A percentile compares a stretch with the other conserved stretches of the same genome.
phyloP scores from a whole-genome alignment of 1,139 yeast genomes.

The Blastobotrys proliferans region DNA sequence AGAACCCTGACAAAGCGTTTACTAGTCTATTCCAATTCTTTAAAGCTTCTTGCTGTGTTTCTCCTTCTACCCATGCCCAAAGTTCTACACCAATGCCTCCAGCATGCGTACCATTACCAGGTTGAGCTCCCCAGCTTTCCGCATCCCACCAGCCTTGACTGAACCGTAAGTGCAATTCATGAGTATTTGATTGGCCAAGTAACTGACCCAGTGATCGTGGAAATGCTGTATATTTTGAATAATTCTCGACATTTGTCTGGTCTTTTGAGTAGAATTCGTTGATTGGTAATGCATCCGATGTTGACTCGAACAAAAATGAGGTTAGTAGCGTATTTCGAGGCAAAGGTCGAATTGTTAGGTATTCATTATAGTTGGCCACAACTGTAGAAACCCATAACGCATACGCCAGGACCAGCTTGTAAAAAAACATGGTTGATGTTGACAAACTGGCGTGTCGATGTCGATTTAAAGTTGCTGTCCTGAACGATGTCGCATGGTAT shows the following conservation, averaged over 20 bases:
- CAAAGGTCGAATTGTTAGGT: conserved; percentile 59
- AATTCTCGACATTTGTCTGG: conserved; percentile 22
- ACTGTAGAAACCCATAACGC: background rate
- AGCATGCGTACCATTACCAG: conserved; percentile 61
- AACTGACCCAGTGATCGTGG: conserved; percentile 83
- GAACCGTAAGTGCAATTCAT: conserved; percentile 78
- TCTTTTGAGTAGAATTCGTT: conserved; percentile 28
- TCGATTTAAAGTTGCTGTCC: too few relatives aligned
- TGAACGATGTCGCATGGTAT: too few relatives aligned
- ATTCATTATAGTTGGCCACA: conserved; percentile 46
- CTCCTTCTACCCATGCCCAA: conserved; percentile 81
- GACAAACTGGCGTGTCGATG: too few relatives aligned
- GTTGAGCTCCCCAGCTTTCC: conserved; percentile 81
- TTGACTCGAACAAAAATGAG: conserved; percentile 61
- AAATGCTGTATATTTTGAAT: conserved; percentile 64
- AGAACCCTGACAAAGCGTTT: conserved; percentile 79
- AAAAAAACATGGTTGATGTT: too few relatives aligned
- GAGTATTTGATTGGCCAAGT: conserved; percentile 58
- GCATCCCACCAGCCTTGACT: conserved; percentile 97
- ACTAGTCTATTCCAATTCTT: conserved; percentile 67
- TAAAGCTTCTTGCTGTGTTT: conserved; percentile 50
- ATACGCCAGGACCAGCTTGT: too few relatives aligned
- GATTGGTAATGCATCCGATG: conserved; percentile 45
- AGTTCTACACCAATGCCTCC: conserved; percentile 98
- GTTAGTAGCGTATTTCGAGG: conserved; percentile 66